phyloP scores from a whole-genome alignment of 208 protist genomes.

The Trypanosoma platydactyli region DNA sequence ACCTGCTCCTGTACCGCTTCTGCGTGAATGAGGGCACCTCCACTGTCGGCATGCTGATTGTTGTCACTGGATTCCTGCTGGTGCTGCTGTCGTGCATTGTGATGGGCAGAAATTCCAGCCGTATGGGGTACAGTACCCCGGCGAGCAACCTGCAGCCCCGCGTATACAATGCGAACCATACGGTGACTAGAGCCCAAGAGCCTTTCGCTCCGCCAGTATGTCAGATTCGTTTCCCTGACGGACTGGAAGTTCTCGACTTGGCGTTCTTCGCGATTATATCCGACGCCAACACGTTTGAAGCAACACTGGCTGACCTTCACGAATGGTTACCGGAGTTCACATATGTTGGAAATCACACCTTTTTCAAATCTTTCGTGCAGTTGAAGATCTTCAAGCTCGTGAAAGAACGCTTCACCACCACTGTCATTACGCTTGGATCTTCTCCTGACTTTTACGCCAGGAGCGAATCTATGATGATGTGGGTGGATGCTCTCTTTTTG shows the following conservation, averaged over 20 bases:
- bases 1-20: slow-evolving; percentile 20
- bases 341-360: slow-evolving; percentile 8
- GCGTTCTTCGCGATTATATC: slow-evolving; percentile 64
- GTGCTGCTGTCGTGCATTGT: slow-evolving; percentile 19
- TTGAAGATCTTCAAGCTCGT: slow-evolving; percentile 37
- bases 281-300: slow-evolving; percentile 31
- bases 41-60: background rate
- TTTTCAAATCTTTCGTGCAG: slow-evolving; percentile 26
- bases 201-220: slow-evolving; percentile 37
- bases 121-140: slow-evolving; percentile 1
- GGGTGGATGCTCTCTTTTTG: slow-evolving; percentile 47
- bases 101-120: background rate
- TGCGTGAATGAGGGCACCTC: slow-evolving; percentile 1
- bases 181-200: too few relatives aligned
- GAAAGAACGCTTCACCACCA: slow-evolving; percentile 27
- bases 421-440: slow-evolving; percentile 43
- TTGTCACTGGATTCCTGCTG: slow-evolving; percentile 8
- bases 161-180: background rate
- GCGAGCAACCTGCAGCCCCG: slow-evolving; percentile 8
- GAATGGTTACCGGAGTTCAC: slow-evolving; percentile 58
- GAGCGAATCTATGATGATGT: slow-evolving; percentile 60
- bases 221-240: slow-evolving; percentile 30
- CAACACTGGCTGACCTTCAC: slow-evolving; percentile 39
- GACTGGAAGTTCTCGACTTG: slow-evolving; percentile 52
- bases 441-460: slow-evolving; percentile 30